phyloP scores from a whole-genome alignment of 177 flowering plant species.

The Vitis hybrid region DNA sequence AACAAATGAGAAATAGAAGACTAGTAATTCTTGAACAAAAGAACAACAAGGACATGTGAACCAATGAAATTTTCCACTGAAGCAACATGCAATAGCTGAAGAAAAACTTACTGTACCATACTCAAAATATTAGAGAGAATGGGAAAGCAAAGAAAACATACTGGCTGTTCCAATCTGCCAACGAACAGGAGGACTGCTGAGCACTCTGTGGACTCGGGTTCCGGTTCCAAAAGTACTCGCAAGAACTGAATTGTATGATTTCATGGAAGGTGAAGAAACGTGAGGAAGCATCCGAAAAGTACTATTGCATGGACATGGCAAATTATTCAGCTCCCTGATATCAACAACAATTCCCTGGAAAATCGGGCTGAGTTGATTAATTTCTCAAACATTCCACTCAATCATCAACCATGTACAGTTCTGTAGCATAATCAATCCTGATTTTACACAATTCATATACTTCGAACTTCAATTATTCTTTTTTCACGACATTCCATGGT shows the following conservation, averaged over 20 bases:
- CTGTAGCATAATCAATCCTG: background rate
- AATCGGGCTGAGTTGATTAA: background rate
- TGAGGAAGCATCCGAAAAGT: slow-evolving; percentile 10
- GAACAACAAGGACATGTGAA: too few relatives aligned
- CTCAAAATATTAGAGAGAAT: background rate
- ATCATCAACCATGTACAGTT: background rate
- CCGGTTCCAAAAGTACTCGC: slow-evolving; percentile 4
- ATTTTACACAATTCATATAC: too few relatives aligned
- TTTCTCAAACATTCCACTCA: background rate
- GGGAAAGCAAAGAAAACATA: slow-evolving; percentile 13
- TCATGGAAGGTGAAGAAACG: slow-evolving; percentile 1
- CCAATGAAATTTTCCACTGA: too few relatives aligned
- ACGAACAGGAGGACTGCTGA: background rate
- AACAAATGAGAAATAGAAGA: too few relatives aligned
- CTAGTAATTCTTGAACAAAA: too few relatives aligned
- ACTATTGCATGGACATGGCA: slow-evolving; percentile 3
- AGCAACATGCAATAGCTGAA: too few relatives aligned
- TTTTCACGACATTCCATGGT: too few relatives aligned
- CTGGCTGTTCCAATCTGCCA: slow-evolving; percentile 13
- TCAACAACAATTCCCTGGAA: slow-evolving; percentile 9
- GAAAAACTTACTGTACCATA: background rate
- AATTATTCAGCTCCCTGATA: slow-evolving; percentile 5
- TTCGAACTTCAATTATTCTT: too few relatives aligned
- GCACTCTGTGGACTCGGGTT: background rate
- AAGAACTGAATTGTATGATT: background rate